Base-by-base conservation (phyloP, 495 filamentous ascomycete genomes). In the Astrothelium macrocarpum region DNA sequence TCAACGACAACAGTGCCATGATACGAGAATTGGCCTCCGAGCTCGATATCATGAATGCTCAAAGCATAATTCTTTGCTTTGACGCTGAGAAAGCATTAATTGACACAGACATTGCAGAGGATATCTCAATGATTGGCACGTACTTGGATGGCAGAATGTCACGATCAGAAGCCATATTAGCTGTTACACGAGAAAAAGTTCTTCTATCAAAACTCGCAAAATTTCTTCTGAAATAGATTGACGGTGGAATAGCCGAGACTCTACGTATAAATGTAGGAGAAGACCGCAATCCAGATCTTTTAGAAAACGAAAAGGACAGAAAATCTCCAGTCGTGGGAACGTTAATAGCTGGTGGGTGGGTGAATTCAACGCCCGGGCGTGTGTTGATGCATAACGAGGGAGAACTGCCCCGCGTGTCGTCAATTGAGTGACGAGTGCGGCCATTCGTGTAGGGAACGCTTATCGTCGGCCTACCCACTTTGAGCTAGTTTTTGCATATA, bases 41-140 rank as follows among this genome's bases (percentile, higher is more conserved):
- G 76, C 68, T 96, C 85, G 62, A 98, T 72, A 65, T 92, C 87
- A 72, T 80, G 85, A 61, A 98, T 83, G 28, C 85, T 89, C 62
- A 98, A 81, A 70, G 84, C 79, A 77, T 98, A 98, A 73, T 96
- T 88, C 64, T 81, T 78, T 0, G 94, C 91, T 74, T 92, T 94
- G 71, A 90, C 84, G 69, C 84, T 87, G 43, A n/a, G 56, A 20
- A 43, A 18, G n/a, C n/a, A 43, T 64, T 32, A 46, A 64, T 69
- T 59, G 66, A 43, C 59, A 12, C 43, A 14, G 43, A 23, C 2
- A 2, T 58, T 12, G 11, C 18, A 10, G n/a, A 53, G 62, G 34
- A 49, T 2, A 59, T 34, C 39, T 42, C 20, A 59, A n/a, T 46
- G 49, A 14, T 11, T 25, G 12, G 53, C 36, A 39, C 10, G 16